phyloP scores from a whole-genome alignment of 805 yeast genomes.

The Candida insectorum region DNA sequence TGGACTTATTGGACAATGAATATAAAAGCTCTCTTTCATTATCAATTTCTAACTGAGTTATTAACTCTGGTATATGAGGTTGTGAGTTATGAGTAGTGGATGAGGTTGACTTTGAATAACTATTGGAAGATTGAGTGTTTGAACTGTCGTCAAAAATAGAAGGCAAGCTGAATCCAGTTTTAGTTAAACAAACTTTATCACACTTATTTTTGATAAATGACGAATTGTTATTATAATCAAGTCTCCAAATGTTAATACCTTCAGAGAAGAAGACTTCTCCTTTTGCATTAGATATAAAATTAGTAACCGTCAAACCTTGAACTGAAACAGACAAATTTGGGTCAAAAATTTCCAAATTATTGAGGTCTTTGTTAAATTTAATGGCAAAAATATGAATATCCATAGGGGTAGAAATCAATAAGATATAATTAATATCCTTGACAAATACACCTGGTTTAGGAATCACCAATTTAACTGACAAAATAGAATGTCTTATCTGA shows the following conservation, averaged over 20 bases:
- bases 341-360: conserved; percentile 66
- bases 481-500: conserved; percentile 73
- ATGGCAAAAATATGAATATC: conserved; percentile 77
- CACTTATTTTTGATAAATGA: conserved; percentile 86
- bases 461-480: conserved; percentile 70
- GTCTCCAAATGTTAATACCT: conserved; percentile 80
- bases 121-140: conserved; percentile 1
- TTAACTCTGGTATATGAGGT: conserved; percentile 45
- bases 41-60: conserved; percentile 69
- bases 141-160: conserved; percentile 16
- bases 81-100: background rate
- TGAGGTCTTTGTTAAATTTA: conserved; percentile 42
- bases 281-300: conserved; percentile 53
- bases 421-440: conserved; percentile 65
- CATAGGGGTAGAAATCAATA: conserved; percentile 76
- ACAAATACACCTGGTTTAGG: conserved; percentile 83
- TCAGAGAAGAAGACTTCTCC: conserved; percentile 83
- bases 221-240: conserved; percentile 76
- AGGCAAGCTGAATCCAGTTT: conserved; percentile 49
- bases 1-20: conserved; percentile 76
- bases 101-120: conserved; percentile 1
- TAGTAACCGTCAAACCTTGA: conserved; percentile 71
- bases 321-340: conserved; percentile 79
- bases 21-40: conserved; percentile 74
- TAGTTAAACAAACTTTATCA: conserved; percentile 76